phyloP scores from a whole-genome alignment of 2,329 filamentous ascomycete species.

The Juglanconis oblonga region DNA sequence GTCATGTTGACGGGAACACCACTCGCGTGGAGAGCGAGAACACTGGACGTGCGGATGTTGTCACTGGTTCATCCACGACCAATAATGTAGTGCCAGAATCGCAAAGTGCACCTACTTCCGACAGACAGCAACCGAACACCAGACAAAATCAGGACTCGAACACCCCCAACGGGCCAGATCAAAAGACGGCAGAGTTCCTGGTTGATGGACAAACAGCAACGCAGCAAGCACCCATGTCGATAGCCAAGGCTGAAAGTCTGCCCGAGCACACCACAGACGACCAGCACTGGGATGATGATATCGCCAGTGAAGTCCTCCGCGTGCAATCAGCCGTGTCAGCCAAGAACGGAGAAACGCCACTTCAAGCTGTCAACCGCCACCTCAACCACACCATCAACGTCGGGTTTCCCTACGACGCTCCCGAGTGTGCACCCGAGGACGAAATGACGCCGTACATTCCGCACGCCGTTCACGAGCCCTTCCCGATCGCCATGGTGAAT shows the following conservation, averaged over 20 bases:
- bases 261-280: constrained; percentile 56
- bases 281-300: constrained; percentile 61
- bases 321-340: constrained; percentile 57
- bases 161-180: constrained; percentile 18
- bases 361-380: constrained; percentile 60
- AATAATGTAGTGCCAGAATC: constrained; percentile 16
- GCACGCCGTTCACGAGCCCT: constrained; percentile 48
- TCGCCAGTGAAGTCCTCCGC: constrained; percentile 59
- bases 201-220: constrained; percentile 22
- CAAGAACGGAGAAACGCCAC: constrained; percentile 46
- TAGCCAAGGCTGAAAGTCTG: constrained; percentile 25
- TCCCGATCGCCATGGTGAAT: constrained; percentile 71
- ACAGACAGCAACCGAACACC: not conserved
- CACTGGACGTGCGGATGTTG: constrained; percentile 15
- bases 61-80: constrained; percentile 24
- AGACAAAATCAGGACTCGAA: constrained; percentile 6
- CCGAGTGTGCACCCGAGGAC: constrained; percentile 48
- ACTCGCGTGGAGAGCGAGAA: constrained; percentile 11
- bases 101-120: not conserved
- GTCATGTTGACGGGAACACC: constrained; percentile 12
- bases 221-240: not conserved
- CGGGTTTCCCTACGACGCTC: constrained; percentile 49
- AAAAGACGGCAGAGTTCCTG: constrained; percentile 23
- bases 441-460: constrained; percentile 67
- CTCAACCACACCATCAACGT: constrained; percentile 61